These are phyloP conservation scores for Endocladia muricata DNA, from an alignment of 31 red algal genomes.

Conservation along the genomic window DNA sequence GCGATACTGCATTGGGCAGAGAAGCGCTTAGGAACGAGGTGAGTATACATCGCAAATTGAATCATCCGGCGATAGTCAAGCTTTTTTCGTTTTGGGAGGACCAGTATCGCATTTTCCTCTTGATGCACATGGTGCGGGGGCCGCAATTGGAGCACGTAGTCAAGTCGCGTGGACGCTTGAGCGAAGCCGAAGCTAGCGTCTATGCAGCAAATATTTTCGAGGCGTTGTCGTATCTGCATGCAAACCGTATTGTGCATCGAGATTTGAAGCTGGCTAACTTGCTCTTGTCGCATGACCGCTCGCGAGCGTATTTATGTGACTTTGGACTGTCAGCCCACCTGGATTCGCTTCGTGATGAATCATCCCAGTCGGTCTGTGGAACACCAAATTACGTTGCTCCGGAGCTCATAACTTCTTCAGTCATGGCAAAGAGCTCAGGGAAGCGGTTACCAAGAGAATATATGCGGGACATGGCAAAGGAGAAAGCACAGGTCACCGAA, in stretches of 20 bases:
- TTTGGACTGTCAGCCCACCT: conserved; percentile 49
- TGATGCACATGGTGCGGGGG: conserved; percentile 52
- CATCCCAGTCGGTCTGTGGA: conserved; percentile 18
- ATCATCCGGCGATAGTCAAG: conserved; percentile 43
- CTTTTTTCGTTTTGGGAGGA: conserved; percentile 39
- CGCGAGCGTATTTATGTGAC: conserved; percentile 34
- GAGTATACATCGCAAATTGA: conserved; percentile 36
- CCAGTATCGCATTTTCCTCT: conserved; percentile 39
- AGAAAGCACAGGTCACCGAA: not conserved
- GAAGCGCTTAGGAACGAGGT: conserved; percentile 49
- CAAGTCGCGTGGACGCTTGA: conserved; percentile 9
- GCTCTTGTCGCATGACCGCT: conserved; percentile 23
- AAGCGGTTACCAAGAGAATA: not conserved
- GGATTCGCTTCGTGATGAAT: not conserved
- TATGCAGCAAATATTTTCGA: conserved; percentile 32
- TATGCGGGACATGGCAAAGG: not conserved
- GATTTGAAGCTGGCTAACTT: conserved; percentile 62
- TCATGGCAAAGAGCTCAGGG: not conserved
- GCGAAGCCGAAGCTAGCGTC: conserved; percentile 24
- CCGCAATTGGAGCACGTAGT: conserved; percentile 38
- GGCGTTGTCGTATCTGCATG: conserved; percentile 52
- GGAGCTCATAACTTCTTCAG: conserved; percentile 26
- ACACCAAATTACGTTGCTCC: conserved; percentile 60
- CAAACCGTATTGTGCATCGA: conserved; percentile 44
- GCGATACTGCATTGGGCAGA: not conserved